Base-by-base conservation (phyloP, 805 yeast genomes). In the Wickerhamomyces xylosicus region DNA sequence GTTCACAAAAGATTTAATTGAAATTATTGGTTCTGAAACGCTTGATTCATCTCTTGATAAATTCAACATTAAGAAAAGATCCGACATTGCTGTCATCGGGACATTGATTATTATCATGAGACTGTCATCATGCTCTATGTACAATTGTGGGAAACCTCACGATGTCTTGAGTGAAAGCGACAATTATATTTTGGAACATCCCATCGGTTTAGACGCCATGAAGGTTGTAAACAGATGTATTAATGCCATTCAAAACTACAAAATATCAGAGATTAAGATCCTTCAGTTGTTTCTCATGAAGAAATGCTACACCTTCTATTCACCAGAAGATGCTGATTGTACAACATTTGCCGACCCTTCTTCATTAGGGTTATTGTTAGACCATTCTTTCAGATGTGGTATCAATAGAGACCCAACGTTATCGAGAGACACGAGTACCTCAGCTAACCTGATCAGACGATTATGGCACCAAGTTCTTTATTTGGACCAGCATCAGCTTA, bases 321-420 rank as follows among this genome's bases (percentile, higher is more conserved):
- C 53, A 2, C 56, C 53, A 1, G 58, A 54, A 36, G 54, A 51
- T 11, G 41, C 47, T 41, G 52, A 49, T 27, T 53, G 57, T 41
- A 31, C 43, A 11, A 40, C 41, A n/a, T 37, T 44, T 7, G 44
- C 47, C 3, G 38, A 42, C 4, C 34, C 50, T 1, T 48, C 46
- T 7, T 32, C 40, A 9, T 29, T 54, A 18, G 58, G 57, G 3
- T 42, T 40, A 19, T 32, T 54, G 22, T 20, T 53, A 3, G 41
- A 53, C 14, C 44, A 44, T 43, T 56, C 50, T 1, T 28, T 51
- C 10, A 43, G 41, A 33, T 46, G 45, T 33, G 44, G 49, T 2
- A 37, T 53, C 9, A 48, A 46, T 27, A 47, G 55, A 38, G 57
- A 52, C 33, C 55, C 56, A 6, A 37, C 19, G 33, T 11, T 31